Evolutionary conservation across 108 stramenopile genomes (phyloP).

Genomic region (Schizochytrium sp.): DNA sequence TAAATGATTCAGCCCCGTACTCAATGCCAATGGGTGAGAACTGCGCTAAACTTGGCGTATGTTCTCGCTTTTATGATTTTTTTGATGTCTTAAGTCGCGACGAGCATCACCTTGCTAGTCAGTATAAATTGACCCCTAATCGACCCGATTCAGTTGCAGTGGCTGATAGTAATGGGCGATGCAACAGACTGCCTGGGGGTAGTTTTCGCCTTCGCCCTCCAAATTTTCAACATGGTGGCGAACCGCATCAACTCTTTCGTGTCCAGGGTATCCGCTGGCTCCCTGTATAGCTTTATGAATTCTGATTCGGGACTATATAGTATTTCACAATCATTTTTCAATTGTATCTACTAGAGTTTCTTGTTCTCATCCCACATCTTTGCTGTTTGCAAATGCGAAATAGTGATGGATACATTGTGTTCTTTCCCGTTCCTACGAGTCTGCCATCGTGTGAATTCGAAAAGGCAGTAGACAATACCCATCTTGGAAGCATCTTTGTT

Average conservation of each 20-base stretch:
- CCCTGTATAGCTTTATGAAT: background rate
- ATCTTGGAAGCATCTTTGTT: too few relatives aligned
- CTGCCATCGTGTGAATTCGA: too few relatives aligned
- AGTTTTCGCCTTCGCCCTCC: slow-evolving; percentile 46
- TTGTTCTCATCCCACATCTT: too few relatives aligned
- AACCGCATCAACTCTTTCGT: background rate
- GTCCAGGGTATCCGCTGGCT: slow-evolving; percentile 20
- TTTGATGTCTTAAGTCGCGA: slow-evolving; percentile 33
- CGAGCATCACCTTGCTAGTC: slow-evolving; percentile 49
- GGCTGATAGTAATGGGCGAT: background rate
- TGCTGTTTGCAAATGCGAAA: too few relatives aligned
- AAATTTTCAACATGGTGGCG: background rate
- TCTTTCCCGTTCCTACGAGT: too few relatives aligned
- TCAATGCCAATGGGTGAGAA: background rate
- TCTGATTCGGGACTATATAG: too few relatives aligned
- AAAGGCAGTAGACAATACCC: too few relatives aligned
- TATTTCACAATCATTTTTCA: too few relatives aligned
- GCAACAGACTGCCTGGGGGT: slow-evolving; percentile 23
- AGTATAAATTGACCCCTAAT: slow-evolving; percentile 34
- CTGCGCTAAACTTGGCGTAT: background rate
- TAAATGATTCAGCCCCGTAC: background rate
- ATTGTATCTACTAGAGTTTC: too few relatives aligned
- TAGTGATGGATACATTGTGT: too few relatives aligned
- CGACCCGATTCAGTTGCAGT: background rate
- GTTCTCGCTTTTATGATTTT: slow-evolving; percentile 31